These are phyloP conservation scores for Samsoniella hepiali DNA, from an alignment of 2,329 filamentous ascomycete species.

Conservation along the genomic window DNA sequence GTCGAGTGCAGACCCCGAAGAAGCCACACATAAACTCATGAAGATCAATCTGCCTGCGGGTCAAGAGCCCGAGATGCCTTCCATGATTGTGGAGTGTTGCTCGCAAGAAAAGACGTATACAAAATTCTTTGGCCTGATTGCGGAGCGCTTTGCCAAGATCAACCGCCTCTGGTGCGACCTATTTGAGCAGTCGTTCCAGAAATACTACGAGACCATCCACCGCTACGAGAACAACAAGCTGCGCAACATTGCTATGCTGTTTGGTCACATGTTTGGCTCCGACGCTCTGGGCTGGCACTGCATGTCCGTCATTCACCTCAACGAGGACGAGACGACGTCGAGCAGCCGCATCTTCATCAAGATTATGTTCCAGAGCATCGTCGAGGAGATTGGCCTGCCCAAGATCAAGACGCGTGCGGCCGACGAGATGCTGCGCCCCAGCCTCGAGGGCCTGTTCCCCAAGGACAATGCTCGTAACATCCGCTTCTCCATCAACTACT, in stretches of 20 bases:
- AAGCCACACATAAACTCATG: slow-evolving; percentile 96
- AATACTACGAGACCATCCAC: slow-evolving; percentile 97
- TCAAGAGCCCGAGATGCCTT: slow-evolving; percentile 84
- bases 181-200: slow-evolving; percentile 84
- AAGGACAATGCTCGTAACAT: slow-evolving; percentile 85
- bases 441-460: slow-evolving; percentile 84
- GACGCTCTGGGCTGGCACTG: slow-evolving; percentile 93
- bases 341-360: slow-evolving; percentile 98
- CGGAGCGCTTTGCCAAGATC: slow-evolving; percentile 91
- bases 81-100: slow-evolving; percentile 96
- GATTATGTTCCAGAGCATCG: slow-evolving; percentile 90
- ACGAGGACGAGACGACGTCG: slow-evolving; percentile 94
- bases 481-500: slow-evolving; percentile 98
- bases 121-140: slow-evolving; percentile 94
- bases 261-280: slow-evolving; percentile 82
- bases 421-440: slow-evolving; percentile 74
- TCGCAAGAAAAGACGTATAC: slow-evolving; percentile 96
- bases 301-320: slow-evolving; percentile 79
- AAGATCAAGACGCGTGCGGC: slow-evolving; percentile 73
- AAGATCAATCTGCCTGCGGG: slow-evolving; percentile 85
- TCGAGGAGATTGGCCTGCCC: slow-evolving; percentile 80
- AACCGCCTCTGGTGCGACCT: slow-evolving; percentile 92
- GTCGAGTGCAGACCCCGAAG: slow-evolving; percentile 93
- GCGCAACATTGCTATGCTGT: slow-evolving; percentile 92
- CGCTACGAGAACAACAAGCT: slow-evolving; percentile 94